Evolutionary conservation across 2,329 filamentous ascomycete genomes (phyloP).

Genomic region (Alternaria triticina): DNA sequence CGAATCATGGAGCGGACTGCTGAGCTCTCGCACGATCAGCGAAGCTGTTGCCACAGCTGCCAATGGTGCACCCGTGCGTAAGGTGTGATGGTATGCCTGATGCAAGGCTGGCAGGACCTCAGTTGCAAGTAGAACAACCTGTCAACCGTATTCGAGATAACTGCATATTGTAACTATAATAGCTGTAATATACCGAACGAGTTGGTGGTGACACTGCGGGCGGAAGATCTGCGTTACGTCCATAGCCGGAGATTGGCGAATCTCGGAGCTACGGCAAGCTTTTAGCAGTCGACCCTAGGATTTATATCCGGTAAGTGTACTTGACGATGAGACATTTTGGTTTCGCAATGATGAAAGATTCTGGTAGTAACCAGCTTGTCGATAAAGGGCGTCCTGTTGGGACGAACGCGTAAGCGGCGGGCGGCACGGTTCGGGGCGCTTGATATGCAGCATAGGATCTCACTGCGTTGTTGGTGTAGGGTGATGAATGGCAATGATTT

Average conservation of each 20-base stretch:
- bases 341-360: background rate
- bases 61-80: background rate
- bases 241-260: background rate
- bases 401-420: background rate
- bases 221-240: background rate
- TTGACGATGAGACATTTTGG: background rate
- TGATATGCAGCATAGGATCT: background rate
- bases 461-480: background rate
- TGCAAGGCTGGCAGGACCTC: background rate
- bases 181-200: background rate
- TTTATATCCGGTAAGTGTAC: background rate
- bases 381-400: background rate
- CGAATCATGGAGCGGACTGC: background rate
- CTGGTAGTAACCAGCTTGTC: background rate
- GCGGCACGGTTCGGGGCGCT: background rate
- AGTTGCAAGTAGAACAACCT: background rate
- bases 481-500: background rate
- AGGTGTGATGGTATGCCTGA: background rate
- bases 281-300: background rate
- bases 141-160: slow-evolving; percentile 13
- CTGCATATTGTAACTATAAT: background rate
- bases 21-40: background rate
- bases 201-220: background rate
- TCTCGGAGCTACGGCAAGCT: background rate
- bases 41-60: background rate